Evolutionary conservation across 1,139 yeast genomes (phyloP), one percentile per base, ranked within the genome.

Genomic region (Hyphopichia burtonii): DNA sequence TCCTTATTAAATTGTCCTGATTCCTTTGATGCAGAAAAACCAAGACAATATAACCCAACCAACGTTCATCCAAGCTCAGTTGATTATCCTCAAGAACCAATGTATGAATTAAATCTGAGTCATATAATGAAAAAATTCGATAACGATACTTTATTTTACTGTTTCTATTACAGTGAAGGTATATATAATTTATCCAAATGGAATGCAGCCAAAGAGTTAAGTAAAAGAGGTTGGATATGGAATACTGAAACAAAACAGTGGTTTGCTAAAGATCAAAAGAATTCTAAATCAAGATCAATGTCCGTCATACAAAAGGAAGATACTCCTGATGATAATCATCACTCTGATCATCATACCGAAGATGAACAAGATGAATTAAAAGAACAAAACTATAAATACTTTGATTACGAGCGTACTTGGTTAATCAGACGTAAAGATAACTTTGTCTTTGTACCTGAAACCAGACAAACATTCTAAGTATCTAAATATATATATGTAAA

Each of bases 391-490:
- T 85, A 93, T 75, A 82, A 83, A 58, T 88, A 86, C 64, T 93
- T 93, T 64, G 99, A 93, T 63, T 87, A 83, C 61, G 94, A 88
- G 61, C 89, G 86, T 52, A 80, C 88, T 32, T 93, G 99, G 98
- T 71, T 85, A 53, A 84, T 87, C 39, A 79, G 95, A 55, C 80
- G 95, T 55, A 86, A 80, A 62, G 85, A 87, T 62, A 80, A 82
- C 54, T 82, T 79, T 52, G 77, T 72, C 49, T 61, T 66, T 45
- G 44, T 48, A 39, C 53, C 50, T 40, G 69, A 56, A 35, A 39
- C 52, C 43, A 53, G 60, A 46, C 59, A 60, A 41, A 42, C 53
- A 4, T 54, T 55, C 41, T 41, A 40, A 36, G 40, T n/a, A 12
- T 28, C 31, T 6, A 32, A 17, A 14, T 31, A 31, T n/a, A n/a